Percentiles rank a stretch among this genome's conserved stretches.
Evolutionary conservation across 2,329 filamentous ascomycete genomes (phyloP).

Genomic region (Calcarisporium arbuscula): DNA sequence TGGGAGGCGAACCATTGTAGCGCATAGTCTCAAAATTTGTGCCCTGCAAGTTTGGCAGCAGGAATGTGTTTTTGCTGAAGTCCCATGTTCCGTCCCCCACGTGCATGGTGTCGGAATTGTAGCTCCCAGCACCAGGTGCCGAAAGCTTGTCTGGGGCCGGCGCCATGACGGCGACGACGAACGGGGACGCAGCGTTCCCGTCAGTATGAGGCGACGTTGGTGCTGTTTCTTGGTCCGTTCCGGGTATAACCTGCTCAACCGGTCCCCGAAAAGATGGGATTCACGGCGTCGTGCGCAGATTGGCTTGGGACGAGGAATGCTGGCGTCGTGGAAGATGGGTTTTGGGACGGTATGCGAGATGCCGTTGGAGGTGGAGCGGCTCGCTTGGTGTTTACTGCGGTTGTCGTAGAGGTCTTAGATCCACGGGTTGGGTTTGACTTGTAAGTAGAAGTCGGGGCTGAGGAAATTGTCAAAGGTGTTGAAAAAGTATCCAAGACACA

Average conservation of each 20-base stretch:
- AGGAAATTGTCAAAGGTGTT: too few relatives aligned
- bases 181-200: slow-evolving; percentile 16
- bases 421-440: too few relatives aligned
- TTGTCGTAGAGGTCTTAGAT: too few relatives aligned
- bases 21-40: slow-evolving; percentile 76
- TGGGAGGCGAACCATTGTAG: slow-evolving; percentile 62
- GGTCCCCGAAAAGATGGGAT: not conserved
- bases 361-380: too few relatives aligned
- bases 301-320: too few relatives aligned
- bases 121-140: slow-evolving; percentile 64
- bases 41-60: slow-evolving; percentile 70
- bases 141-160: slow-evolving; percentile 55
- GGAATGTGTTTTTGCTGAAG: slow-evolving; percentile 66
- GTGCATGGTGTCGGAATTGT: slow-evolving; percentile 65
- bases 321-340: too few relatives aligned
- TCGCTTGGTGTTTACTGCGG: too few relatives aligned
- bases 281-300: not conserved
- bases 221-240: too few relatives aligned
- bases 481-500: too few relatives aligned
- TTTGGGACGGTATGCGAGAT: too few relatives aligned
- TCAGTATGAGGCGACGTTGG: slow-evolving; percentile 6
- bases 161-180: slow-evolving; percentile 50
- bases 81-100: slow-evolving; percentile 85
- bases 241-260: not conserved
- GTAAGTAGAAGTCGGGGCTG: too few relatives aligned